Conservation (phyloP, 352 stramenopile genomes). For the Phytophthora crassamura region DNA sequence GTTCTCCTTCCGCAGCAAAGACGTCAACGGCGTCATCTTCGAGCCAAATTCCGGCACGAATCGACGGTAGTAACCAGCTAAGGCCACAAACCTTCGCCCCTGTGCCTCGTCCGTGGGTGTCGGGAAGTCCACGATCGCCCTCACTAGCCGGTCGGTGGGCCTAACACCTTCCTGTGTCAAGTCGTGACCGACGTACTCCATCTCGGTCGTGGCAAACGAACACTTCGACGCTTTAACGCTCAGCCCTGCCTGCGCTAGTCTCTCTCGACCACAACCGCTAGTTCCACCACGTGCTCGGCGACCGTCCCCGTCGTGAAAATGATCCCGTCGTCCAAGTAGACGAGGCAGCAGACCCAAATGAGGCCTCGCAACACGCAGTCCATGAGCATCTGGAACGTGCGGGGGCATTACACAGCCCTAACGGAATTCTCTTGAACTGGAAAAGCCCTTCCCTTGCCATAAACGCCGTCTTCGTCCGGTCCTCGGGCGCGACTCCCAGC, state of each 20-base stretch:
- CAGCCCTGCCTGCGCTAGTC: conserved; percentile 6
- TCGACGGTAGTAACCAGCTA: no score
- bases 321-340: conserved; percentile 33
- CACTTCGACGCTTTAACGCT: conserved; percentile 27
- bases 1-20: no score
- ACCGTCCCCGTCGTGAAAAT: conserved; percentile 22
- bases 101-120: conserved; percentile 3
- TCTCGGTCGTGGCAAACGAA: conserved; percentile 5
- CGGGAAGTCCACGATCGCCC: conserved; percentile 1
- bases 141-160: conserved; percentile 8
- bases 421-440: conserved; percentile 23
- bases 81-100: conserved; percentile 26
- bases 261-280: conserved; percentile 23
- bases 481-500: conserved; percentile 4
- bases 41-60: no score
- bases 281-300: conserved; percentile 19
- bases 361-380: conserved; percentile 27
- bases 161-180: no score
- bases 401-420: conserved; percentile 26
- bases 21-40: no score
- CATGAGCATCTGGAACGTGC: conserved; percentile 34
- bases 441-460: conserved; percentile 12
- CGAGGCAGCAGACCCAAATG: conserved; percentile 22
- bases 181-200: conserved; percentile 35
- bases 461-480: conserved; percentile 28